Base-by-base conservation (phyloP, 495 filamentous ascomycete genomes). In the Lophiostoma macrostomum region DNA sequence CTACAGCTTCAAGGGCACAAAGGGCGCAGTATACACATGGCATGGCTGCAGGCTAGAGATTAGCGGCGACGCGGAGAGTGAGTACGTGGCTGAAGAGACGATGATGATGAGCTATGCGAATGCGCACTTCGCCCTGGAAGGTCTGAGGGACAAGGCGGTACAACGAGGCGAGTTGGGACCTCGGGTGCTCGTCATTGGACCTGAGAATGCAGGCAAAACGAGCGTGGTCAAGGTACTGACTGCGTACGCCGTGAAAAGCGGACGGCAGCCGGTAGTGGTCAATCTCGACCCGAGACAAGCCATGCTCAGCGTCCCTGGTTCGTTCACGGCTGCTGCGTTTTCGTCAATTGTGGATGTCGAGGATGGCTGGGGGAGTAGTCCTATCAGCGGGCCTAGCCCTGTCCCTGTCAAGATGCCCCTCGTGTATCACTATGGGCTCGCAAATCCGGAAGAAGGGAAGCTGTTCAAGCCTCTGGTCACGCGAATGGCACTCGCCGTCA, bases 371-470 rank as follows among this genome's bases (percentile, higher is more conserved):
- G 94, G 94, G 30, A 88, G 76, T 64, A 90, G 86, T 64, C 91
- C 93, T 0, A 95, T 89, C 58, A 91, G 84, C 50, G 91, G 91
- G 2, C 90, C 94, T 5, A 93, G 84, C 54, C 78, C 82, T 11
- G 80, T 93, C 13, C 90, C 93, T 1, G 87, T 95, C 20, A 97
- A 96, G 72, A 71, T 93, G 58, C 94, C 94, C 16, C 69, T 97
- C 47, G 88, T 90, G n/a, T 96, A 96, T 62, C 87, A 87, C 61
- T 90, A 89, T 69, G 90, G 90, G 8, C 73, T 87, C 46, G 74
- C 80, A 32, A 84, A 74, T 53, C 82, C 88, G 3, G 85, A 93
- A 53, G 86, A 88, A 5, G 86, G 91, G 44, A 76, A 74, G 34
- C 65, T 91, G 11, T 96, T 83, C 67, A 86, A 81, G 68, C 80